A percentile compares a stretch with the other conserved stretches of the same genome.
Conservation (phyloP, 768 basidiomycete species). For the Lactifluus subvellereus region DNA sequence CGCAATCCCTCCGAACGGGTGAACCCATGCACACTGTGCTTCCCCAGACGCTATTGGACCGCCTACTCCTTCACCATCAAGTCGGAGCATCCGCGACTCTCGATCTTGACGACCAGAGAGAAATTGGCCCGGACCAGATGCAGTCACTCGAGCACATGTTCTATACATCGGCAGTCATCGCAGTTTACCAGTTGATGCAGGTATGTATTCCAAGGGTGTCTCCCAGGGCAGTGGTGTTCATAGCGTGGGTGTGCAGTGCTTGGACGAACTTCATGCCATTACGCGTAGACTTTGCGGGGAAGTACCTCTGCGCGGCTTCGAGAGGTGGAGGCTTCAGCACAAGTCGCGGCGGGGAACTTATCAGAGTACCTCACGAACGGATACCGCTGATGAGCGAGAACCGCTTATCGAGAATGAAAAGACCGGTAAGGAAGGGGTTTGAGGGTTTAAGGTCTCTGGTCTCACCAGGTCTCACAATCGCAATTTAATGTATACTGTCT, state of each 20-base stretch:
- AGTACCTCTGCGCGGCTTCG: slow-evolving; percentile 18
- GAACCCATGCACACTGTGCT: slow-evolving; percentile 23
- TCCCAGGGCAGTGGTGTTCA: not conserved
- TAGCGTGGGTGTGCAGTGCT: slow-evolving; percentile 4
- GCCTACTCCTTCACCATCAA: slow-evolving; percentile 14
- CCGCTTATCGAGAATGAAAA: not conserved
- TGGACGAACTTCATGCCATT: slow-evolving; percentile 16
- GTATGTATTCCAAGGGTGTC: not conserved
- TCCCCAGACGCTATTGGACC: slow-evolving; percentile 21
- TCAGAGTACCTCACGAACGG: slow-evolving; percentile 9
- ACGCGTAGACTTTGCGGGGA: slow-evolving; percentile 19
- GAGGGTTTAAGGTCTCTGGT: not conserved
- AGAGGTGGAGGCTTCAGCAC: slow-evolving; percentile 11
- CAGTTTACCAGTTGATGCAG: slow-evolving; percentile 15
- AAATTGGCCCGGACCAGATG: slow-evolving; percentile 11
- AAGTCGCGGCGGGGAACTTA: slow-evolving; percentile 1
- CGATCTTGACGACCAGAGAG: not conserved
- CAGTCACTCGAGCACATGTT: slow-evolving; percentile 19
- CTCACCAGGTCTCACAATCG: not conserved
- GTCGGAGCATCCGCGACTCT: not conserved
- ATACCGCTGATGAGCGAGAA: not conserved
- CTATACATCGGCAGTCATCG: slow-evolving; percentile 19
- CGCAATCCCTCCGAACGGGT: slow-evolving; percentile 21
- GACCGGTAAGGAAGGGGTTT: not conserved
- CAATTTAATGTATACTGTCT: no score